phyloP scores from a whole-genome alignment of 257 asterid genomes.

The Ballota nigra region DNA sequence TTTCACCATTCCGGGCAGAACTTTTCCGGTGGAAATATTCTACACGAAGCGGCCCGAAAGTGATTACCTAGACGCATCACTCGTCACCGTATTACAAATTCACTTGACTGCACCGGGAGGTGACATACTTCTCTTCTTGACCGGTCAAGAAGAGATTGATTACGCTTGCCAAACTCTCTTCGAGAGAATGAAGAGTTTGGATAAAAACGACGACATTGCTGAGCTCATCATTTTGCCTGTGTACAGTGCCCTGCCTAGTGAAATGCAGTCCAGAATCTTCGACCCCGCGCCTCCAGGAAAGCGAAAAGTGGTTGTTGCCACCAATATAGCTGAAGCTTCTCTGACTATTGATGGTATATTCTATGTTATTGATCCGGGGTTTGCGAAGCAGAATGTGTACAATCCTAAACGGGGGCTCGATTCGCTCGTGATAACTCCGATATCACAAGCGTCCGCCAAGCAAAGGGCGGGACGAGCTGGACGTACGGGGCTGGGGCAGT shows the following conservation, averaged over 20 bases:
- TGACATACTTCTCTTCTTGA: slow-evolving; percentile 86
- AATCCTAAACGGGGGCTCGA: slow-evolving; percentile 94
- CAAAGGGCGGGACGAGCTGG: slow-evolving; percentile 96
- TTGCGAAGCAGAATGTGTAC: slow-evolving; percentile 95
- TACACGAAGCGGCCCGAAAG: slow-evolving; percentile 96
- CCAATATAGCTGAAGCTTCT: slow-evolving; percentile 95
- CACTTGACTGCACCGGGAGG: slow-evolving; percentile 97
- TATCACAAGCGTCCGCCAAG: slow-evolving; percentile 97
- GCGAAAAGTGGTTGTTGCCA: slow-evolving; percentile 93
- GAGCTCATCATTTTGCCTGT: slow-evolving; percentile 89
- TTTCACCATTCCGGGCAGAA: slow-evolving; percentile 94
- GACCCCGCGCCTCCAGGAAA: slow-evolving; percentile 97
- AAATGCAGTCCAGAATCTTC: slow-evolving; percentile 93
- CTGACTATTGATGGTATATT: slow-evolving; percentile 94
- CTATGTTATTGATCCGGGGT: slow-evolving; percentile 91
- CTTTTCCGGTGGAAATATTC: slow-evolving; percentile 90
- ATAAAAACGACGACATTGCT: slow-evolving; percentile 79
- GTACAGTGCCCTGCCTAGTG: slow-evolving; percentile 92
- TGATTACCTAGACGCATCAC: slow-evolving; percentile 85
- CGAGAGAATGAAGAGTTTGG: slow-evolving; percentile 91
- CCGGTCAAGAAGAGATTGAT: slow-evolving; percentile 97
- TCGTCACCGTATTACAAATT: slow-evolving; percentile 86
- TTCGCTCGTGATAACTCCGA: slow-evolving; percentile 88
- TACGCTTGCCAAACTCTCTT: slow-evolving; percentile 91
- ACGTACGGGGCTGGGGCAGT: slow-evolving; percentile 93